Conservation (phyloP, 331 rosid species). For the Quercus tomentella region DNA sequence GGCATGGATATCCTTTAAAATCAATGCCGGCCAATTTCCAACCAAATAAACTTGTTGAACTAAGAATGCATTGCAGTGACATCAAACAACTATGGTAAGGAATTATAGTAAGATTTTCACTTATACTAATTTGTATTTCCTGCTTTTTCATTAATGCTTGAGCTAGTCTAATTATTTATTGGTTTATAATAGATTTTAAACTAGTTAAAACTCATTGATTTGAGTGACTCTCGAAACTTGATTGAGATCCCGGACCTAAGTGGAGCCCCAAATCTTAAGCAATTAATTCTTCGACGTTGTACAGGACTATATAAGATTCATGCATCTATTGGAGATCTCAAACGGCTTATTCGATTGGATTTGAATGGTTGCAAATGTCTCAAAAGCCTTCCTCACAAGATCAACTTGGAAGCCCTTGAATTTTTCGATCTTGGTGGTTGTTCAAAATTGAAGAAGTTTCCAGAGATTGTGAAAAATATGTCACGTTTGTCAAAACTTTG, state of each 20-base stretch:
- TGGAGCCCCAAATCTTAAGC: neutral
- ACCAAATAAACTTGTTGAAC: neutral
- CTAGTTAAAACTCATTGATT: neutral
- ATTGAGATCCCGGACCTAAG: neutral
- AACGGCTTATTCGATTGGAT: neutral
- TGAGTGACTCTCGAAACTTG: neutral
- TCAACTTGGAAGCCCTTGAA: neutral
- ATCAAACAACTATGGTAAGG: neutral
- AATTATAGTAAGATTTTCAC: neutral
- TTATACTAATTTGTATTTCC: neutral
- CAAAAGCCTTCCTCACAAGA: neutral
- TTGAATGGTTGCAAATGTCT: neutral
- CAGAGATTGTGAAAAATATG: neutral
- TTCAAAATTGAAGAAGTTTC: neutral
- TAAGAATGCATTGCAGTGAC: neutral
- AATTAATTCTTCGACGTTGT: neutral
- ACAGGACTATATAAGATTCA: neutral
- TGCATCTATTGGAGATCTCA: neutral
- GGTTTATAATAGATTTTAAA: neutral
- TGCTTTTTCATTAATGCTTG: neutral
- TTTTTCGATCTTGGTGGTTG: neutral
- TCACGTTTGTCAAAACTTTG: neutral
- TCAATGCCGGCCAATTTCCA: neutral
- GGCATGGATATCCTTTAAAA: neutral
- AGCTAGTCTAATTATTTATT: neutral